phyloP scores from a whole-genome alignment of 164 flowering plant genomes.

The Pachysandra terminalis region DNA sequence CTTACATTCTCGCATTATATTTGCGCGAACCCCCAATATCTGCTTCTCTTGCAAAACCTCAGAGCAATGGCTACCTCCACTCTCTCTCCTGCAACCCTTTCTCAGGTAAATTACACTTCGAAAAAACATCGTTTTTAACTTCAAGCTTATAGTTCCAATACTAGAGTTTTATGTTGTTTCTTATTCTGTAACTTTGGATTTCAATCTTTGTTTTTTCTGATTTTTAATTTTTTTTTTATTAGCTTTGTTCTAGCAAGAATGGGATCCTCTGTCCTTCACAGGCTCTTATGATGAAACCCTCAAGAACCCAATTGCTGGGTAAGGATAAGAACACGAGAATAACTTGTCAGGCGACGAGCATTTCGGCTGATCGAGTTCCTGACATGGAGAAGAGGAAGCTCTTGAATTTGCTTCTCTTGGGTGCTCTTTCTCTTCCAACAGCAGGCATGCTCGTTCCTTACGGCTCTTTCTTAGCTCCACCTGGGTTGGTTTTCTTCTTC shows the following conservation, averaged over 20 bases:
- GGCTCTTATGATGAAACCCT: conserved; percentile 31
- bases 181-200: neutral
- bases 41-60: neutral
- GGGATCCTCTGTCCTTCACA: conserved; percentile 50
- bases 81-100: conserved; percentile 35
- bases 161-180: neutral
- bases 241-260: conserved; percentile 65
- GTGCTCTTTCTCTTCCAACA: conserved; percentile 71
- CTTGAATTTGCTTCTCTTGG: conserved; percentile 76
- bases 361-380: conserved; percentile 79
- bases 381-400: conserved; percentile 88
- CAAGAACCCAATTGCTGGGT: conserved; percentile 23
- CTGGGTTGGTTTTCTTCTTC: conserved; percentile 53
- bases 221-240: neutral
- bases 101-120: conserved; percentile 30
- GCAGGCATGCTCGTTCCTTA: conserved; percentile 74
- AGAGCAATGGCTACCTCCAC: conserved; percentile 43
- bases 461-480: conserved; percentile 71
- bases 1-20: neutral
- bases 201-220: neutral
- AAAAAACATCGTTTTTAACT: neutral
- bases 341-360: conserved; percentile 66
- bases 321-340: conserved; percentile 42
- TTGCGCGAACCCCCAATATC: neutral
- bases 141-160: neutral